Percentiles rank a stretch among this genome's conserved stretches.
phyloP scores from a whole-genome alignment of 1,284 basidiomycete genomes.

The Fomitopsis schrenkii region DNA sequence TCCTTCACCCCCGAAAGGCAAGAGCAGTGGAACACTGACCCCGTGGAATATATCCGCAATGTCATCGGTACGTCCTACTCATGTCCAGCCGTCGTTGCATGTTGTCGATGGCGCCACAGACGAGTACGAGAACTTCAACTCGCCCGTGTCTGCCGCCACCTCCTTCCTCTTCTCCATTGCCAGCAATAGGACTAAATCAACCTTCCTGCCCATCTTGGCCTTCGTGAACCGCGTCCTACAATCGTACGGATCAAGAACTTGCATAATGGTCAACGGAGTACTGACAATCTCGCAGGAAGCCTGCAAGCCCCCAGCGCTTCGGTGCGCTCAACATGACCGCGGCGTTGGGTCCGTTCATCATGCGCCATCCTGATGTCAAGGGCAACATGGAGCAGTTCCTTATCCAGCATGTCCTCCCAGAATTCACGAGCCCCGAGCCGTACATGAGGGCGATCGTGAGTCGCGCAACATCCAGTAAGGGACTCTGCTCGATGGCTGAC shows the following conservation, averaged over 20 bases:
- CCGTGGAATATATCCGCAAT: constrained; percentile 73
- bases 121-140: constrained; percentile 74
- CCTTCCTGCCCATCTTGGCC: constrained; percentile 73
- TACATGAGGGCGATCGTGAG: constrained; percentile 75
- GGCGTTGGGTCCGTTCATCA: constrained; percentile 70
- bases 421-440: constrained; percentile 58
- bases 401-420: constrained; percentile 66
- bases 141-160: constrained; percentile 73
- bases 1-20: constrained; percentile 68
- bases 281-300: constrained; percentile 34
- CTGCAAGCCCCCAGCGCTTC: constrained; percentile 63
- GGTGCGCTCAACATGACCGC: constrained; percentile 82
- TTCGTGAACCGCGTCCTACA: constrained; percentile 72
- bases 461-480: constrained; percentile 15
- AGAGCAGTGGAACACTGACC: constrained; percentile 73
- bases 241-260: constrained; percentile 41
- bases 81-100: not conserved
- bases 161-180: constrained; percentile 76
- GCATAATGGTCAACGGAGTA: no score
- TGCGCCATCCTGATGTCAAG: constrained; percentile 77
- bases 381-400: constrained; percentile 76
- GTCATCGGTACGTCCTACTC: constrained; percentile 51
- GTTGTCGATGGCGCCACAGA: constrained; percentile 38
- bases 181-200: constrained; percentile 70
- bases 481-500: constrained; percentile 6